These are phyloP conservation scores for Lactifluus pinguis DNA, from an alignment of 768 basidiomycete species.

Conservation along the genomic window DNA sequence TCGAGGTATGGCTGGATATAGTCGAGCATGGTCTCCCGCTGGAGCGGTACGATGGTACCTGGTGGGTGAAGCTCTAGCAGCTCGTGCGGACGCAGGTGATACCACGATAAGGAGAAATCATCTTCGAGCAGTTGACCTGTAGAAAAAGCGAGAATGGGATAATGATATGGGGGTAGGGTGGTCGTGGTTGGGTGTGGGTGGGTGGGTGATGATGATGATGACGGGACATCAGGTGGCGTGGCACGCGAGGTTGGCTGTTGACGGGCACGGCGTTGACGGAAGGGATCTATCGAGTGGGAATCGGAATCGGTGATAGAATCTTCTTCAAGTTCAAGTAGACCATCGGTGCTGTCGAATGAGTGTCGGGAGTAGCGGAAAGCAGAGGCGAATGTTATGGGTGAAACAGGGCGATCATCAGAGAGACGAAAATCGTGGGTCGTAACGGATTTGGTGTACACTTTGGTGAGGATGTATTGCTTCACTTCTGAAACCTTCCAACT, in stretches of 20 bases:
- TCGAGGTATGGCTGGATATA: slow-evolving; percentile 57
- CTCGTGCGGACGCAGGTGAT: slow-evolving; percentile 51
- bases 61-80: slow-evolving; percentile 58
- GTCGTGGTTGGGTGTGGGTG: background rate
- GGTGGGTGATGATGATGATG: background rate
- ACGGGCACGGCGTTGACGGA: slow-evolving; percentile 6
- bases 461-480: slow-evolving; percentile 54
- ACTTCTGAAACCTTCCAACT: slow-evolving; percentile 52
- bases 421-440: slow-evolving; percentile 12
- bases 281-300: slow-evolving; percentile 4
- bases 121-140: slow-evolving; percentile 67
- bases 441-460: slow-evolving; percentile 34
- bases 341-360: slow-evolving; percentile 20
- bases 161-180: slow-evolving; percentile 24
- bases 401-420: slow-evolving; percentile 39
- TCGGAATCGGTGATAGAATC: slow-evolving; percentile 25
- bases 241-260: background rate
- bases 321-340: slow-evolving; percentile 30
- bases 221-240: background rate
- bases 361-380: slow-evolving; percentile 33
- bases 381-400: slow-evolving; percentile 62
- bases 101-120: slow-evolving; percentile 47
- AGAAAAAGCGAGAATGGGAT: slow-evolving; percentile 53
- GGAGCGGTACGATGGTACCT: slow-evolving; percentile 33
- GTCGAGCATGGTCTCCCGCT: slow-evolving; percentile 29